These are phyloP conservation scores for Xylaria sp. DNA, from an alignment of 2,329 filamentous ascomycete species.

Conservation along the genomic window DNA sequence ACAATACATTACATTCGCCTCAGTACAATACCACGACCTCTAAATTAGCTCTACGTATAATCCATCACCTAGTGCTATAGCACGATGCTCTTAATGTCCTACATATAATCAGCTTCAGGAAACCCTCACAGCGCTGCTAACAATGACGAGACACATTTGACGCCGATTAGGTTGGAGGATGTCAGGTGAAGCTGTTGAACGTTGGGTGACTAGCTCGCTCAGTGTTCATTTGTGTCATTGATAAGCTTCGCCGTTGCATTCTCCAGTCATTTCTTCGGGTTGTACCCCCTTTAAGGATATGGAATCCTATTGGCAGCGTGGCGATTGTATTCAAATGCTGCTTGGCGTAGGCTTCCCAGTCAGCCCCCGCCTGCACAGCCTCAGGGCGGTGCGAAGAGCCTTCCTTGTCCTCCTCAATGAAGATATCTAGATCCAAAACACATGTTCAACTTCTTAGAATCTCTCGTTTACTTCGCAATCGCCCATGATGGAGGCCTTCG, in stretches of 20 bases:
- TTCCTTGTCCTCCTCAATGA: neutral
- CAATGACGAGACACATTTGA: neutral
- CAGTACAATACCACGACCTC: neutral
- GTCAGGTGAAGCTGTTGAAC: too few relatives aligned
- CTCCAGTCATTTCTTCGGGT: neutral
- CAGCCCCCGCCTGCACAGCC: neutral
- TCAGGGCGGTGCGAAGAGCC: neutral
- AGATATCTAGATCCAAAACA: neutral
- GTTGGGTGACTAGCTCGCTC: too few relatives aligned
- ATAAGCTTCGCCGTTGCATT: neutral
- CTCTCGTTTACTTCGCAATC: neutral
- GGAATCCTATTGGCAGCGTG: neutral
- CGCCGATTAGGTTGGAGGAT: too few relatives aligned
- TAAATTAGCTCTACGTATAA: neutral
- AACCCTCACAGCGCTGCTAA: neutral
- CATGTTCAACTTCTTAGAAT: too few relatives aligned
- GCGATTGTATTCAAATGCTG: neutral
- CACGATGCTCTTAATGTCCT: neutral
- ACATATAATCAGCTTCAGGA: neutral
- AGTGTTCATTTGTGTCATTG: too few relatives aligned
- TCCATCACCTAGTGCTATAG: neutral
- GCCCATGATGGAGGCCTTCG: conserved; percentile 40
- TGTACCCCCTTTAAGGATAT: neutral
- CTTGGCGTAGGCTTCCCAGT: neutral
- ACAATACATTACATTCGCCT: neutral